phyloP scores from a whole-genome alignment of 768 basidiomycete species.

The Lactarius pseudohatsudake region DNA sequence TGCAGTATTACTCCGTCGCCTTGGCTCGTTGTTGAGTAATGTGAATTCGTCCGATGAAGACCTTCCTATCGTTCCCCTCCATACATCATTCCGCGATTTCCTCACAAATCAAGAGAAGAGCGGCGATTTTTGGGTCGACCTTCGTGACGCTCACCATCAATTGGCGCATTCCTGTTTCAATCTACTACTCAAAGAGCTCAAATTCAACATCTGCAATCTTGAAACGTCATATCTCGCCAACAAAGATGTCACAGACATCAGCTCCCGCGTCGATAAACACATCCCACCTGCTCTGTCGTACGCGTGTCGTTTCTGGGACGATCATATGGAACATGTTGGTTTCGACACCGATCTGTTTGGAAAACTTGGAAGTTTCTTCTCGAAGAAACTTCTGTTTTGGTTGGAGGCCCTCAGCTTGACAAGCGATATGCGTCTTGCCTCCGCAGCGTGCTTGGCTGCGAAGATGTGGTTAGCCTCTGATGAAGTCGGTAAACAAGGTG shows the following conservation, averaged over 20 bases:
- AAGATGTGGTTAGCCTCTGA: not conserved
- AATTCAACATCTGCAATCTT: constrained; percentile 8
- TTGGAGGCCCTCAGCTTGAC: not conserved
- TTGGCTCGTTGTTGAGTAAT: constrained; percentile 6
- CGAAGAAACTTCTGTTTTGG: not conserved
- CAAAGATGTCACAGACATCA: not conserved
- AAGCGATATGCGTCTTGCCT: not conserved
- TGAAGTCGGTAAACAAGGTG: not conserved
- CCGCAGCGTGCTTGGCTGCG: not conserved
- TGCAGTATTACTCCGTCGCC: not conserved
- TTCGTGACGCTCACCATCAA: not conserved
- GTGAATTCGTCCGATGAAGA: not conserved
- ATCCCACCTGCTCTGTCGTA: not conserved
- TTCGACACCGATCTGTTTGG: not conserved
- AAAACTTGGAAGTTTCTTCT: not conserved
- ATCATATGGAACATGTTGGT: not conserved
- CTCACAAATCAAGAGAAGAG: constrained; percentile 1
- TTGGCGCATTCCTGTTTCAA: not conserved
- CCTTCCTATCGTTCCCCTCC: not conserved
- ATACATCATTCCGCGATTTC: constrained; percentile 3
- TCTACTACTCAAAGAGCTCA: not conserved
- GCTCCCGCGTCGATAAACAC: not conserved
- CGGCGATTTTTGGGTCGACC: not conserved
- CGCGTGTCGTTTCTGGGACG: constrained; percentile 7
- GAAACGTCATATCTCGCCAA: not conserved